Evolutionary conservation across 1,284 basidiomycete species (phyloP).

Genomic region (Boletus semigastroideus): DNA sequence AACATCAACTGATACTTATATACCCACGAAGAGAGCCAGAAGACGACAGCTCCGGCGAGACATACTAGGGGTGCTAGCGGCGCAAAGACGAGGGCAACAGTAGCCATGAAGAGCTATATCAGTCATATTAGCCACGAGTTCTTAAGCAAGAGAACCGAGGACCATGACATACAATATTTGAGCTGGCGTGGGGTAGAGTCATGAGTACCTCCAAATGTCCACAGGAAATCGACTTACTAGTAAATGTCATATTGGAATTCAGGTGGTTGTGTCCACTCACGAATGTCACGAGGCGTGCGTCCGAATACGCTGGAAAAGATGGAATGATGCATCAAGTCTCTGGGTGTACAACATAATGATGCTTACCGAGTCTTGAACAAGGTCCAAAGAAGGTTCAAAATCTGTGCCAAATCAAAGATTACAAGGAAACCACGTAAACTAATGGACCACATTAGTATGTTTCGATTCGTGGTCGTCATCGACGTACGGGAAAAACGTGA

Average conservation of each 20-base stretch:
- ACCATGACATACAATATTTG: slow-evolving; percentile 52
- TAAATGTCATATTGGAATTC: slow-evolving; percentile 91
- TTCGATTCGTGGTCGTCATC: background rate
- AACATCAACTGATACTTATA: slow-evolving; percentile 96
- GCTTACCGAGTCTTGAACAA: slow-evolving; percentile 76
- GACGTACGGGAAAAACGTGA: slow-evolving; percentile 88
- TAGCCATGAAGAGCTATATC: slow-evolving; percentile 76
- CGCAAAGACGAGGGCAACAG: slow-evolving; percentile 87
- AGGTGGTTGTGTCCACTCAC: slow-evolving; percentile 95
- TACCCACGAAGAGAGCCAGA: slow-evolving; percentile 80
- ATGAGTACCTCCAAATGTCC: slow-evolving; percentile 9
- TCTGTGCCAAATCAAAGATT: slow-evolving; percentile 94
- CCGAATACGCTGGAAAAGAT: slow-evolving; percentile 67
- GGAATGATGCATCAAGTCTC: background rate
- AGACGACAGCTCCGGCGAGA: slow-evolving; percentile 74
- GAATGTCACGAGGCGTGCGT: slow-evolving; percentile 94
- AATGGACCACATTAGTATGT: slow-evolving; percentile 12
- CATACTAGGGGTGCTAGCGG: slow-evolving; percentile 88
- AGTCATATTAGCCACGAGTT: slow-evolving; percentile 14
- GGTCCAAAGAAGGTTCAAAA: slow-evolving; percentile 86
- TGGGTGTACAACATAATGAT: background rate
- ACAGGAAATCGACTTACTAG: slow-evolving; percentile 55
- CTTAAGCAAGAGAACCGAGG: slow-evolving; percentile 13
- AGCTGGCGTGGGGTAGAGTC: slow-evolving; percentile 37
- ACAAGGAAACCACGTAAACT: slow-evolving; percentile 91